A percentile compares a stretch with the other conserved stretches of the same genome.
Evolutionary conservation across 352 stramenopile species (phyloP).

Genomic region (Phytophthora hybrid): DNA sequence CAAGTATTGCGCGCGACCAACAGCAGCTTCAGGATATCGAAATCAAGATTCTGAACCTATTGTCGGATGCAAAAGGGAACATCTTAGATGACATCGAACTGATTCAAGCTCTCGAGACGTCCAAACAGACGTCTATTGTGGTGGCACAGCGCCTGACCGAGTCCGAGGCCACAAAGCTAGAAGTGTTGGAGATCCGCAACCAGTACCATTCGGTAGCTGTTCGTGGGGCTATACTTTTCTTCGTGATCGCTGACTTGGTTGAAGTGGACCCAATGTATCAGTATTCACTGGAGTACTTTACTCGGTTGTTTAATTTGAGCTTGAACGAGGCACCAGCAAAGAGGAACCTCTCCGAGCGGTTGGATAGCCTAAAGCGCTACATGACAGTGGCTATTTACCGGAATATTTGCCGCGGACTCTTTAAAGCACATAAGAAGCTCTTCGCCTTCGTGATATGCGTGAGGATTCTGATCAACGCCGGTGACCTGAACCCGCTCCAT

Average conservation of each 20-base stretch:
- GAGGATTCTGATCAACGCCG: constrained; percentile 58
- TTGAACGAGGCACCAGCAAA: constrained; percentile 50
- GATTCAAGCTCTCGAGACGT: constrained; percentile 67
- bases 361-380: constrained; percentile 53
- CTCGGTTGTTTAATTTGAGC: constrained; percentile 68
- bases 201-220: constrained; percentile 66
- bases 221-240: constrained; percentile 76
- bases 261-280: constrained; percentile 83
- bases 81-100: constrained; percentile 93
- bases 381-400: constrained; percentile 67
- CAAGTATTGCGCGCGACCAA: constrained; percentile 91
- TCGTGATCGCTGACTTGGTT: constrained; percentile 66
- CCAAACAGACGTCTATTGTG: constrained; percentile 71
- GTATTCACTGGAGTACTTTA: constrained; percentile 82
- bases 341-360: constrained; percentile 36
- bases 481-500: constrained; percentile 46
- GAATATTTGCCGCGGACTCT: constrained; percentile 79
- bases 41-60: constrained; percentile 89
- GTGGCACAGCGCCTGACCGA: constrained; percentile 64
- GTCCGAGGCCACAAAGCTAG: constrained; percentile 65
- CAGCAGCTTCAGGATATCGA: constrained; percentile 92
- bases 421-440: constrained; percentile 69
- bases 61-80: constrained; percentile 88
- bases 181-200: constrained; percentile 70
- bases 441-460: constrained; percentile 72